Evolutionary conservation across 2,329 filamentous ascomycete species (phyloP), one percentile per base, ranked within the genome.

Genomic region (Cladosporium colombiae): DNA sequence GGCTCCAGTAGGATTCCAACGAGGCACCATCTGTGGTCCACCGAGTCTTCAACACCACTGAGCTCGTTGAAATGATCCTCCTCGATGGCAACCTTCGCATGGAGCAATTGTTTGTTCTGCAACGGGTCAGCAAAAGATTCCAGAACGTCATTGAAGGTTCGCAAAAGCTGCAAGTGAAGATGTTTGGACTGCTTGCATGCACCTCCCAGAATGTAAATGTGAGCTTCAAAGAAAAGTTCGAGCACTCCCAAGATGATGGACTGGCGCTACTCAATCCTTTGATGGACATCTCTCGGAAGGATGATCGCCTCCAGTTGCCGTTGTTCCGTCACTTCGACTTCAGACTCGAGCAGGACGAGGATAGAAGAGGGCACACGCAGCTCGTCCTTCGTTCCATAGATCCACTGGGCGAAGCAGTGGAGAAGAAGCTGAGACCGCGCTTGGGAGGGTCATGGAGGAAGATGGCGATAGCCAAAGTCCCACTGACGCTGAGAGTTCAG

Each of bases 21-120:
- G 40, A 53, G 25, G 21, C 50, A n/a, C 31, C 23, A 31, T 58
- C 55, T 25, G 55, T 33, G 6, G 33, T 40, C 14, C 35, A 21
- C 33, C 21, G 80, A 65, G 62, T 50, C 18, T 59, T 65, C 56
- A 52, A 49, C 62, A 65, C 53, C 21, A 52, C 56, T 6, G 62
- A 65, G 40, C 62, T 65, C n/a, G n/a, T 65, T 18, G 62, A 60
- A 29, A 50, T 65, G 27, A 60, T 65, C 23, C 62, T 65, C 11
- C 53, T 65, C 11, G 29, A 40, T 2, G 50, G 49, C 44, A 35
- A 25, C 13, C 16, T 64, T 35, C 40, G 23, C 2, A 58, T 62
- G 31, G 29, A 57, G 14, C 31, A 60, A 7, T 35, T 66, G 18
- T 68, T 65, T 61, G 35, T 35, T 16, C 50, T 66, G 7, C 60